Percentiles rank a stretch among this genome's conserved stretches.
These are phyloP conservation scores for Emmonsia crescens DNA, from an alignment of 2,329 filamentous ascomycete species.

Conservation along the genomic window DNA sequence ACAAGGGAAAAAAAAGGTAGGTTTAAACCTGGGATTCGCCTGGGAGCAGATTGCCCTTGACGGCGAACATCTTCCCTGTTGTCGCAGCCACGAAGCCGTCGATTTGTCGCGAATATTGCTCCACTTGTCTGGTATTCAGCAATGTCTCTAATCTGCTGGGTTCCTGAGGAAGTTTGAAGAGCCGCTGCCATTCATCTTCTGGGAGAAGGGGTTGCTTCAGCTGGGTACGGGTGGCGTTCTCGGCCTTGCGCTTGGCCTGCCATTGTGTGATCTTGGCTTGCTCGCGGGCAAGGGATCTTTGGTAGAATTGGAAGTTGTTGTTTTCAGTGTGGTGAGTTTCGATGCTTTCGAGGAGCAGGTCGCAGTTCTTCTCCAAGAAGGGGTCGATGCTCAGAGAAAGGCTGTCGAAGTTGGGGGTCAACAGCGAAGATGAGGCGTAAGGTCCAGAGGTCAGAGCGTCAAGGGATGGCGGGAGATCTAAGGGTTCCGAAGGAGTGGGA, in stretches of 20 bases:
- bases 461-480: slow-evolving; percentile 68
- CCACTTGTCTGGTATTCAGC: slow-evolving; percentile 89
- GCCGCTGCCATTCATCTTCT: slow-evolving; percentile 94
- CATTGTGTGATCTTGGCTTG: slow-evolving; percentile 93
- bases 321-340: slow-evolving; percentile 97
- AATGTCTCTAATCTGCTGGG: slow-evolving; percentile 87
- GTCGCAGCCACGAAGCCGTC: slow-evolving; percentile 90
- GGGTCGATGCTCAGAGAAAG: slow-evolving; percentile 92
- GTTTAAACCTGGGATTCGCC: slow-evolving; percentile 34
- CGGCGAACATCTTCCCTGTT: slow-evolving; percentile 95
- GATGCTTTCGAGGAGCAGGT: slow-evolving; percentile 90
- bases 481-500: slow-evolving; percentile 52
- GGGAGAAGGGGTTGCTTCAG: slow-evolving; percentile 83
- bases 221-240: slow-evolving; percentile 74
- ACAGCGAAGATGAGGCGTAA: slow-evolving; percentile 48
- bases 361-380: slow-evolving; percentile 96
- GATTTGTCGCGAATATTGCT: slow-evolving; percentile 95
- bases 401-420: slow-evolving; percentile 79
- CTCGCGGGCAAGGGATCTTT: slow-evolving; percentile 84
- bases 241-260: slow-evolving; percentile 92
- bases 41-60: slow-evolving; percentile 59
- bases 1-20: slow-evolving; percentile 4
- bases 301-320: slow-evolving; percentile 98
- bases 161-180: slow-evolving; percentile 96
- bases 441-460: slow-evolving; percentile 61